Evolutionary conservation across 2,329 filamentous ascomycete species (phyloP).

Genomic region (Bipolaris cookei): DNA sequence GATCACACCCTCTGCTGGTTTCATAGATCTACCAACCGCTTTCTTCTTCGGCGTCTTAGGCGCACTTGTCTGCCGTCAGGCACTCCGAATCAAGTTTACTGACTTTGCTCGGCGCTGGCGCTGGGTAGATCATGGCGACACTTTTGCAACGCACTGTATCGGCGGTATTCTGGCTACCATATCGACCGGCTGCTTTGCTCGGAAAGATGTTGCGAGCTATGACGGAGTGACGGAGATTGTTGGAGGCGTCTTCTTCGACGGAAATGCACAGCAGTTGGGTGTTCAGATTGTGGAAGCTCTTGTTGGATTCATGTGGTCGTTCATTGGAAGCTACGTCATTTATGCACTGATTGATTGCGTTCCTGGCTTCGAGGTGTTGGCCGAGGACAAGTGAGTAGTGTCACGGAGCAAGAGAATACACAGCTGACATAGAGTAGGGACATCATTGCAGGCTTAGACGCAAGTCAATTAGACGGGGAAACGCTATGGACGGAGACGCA

Average conservation of each 20-base stretch:
- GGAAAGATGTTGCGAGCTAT: conserved; percentile 60
- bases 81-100: conserved; percentile 61
- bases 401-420: neutral
- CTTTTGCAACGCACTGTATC: conserved; percentile 62
- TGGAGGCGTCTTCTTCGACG: conserved; percentile 62
- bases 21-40: conserved; percentile 58
- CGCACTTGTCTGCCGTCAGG: conserved; percentile 58
- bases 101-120: conserved; percentile 54
- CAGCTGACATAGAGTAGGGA: conserved; percentile 43
- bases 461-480: conserved; percentile 60
- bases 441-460: conserved; percentile 57
- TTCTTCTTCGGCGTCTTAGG: conserved; percentile 58
- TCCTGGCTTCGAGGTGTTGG: conserved; percentile 60
- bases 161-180: conserved; percentile 60
- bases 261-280: conserved; percentile 58
- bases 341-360: conserved; percentile 61
- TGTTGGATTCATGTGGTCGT: conserved; percentile 60
- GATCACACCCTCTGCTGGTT: conserved; percentile 59
- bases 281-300: conserved; percentile 60
- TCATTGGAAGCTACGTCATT: conserved; percentile 56
- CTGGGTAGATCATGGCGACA: conserved; percentile 64
- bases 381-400: conserved; percentile 58
- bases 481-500: conserved; percentile 45
- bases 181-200: conserved; percentile 59
- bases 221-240: conserved; percentile 58